A percentile compares a stretch with the other conserved stretches of the same genome.
Conservation (phyloP, 2,329 filamentous ascomycete species). For the Alternaria ventricosa region DNA sequence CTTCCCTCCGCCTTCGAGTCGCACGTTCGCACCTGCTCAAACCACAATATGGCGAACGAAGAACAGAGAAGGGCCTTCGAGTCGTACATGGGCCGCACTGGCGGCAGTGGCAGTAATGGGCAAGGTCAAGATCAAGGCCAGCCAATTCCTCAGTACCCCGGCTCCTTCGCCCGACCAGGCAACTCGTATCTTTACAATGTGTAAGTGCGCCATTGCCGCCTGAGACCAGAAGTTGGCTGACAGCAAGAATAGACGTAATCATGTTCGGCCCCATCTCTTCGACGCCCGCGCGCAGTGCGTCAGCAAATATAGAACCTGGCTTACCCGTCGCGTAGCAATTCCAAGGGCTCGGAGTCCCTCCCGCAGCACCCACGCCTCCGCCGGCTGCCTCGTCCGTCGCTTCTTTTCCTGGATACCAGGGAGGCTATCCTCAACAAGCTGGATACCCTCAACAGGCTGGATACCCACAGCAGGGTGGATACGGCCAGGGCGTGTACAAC, state of each 20-base stretch:
- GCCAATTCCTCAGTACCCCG: slow-evolving; percentile 27
- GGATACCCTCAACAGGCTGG: background rate
- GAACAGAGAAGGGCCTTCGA: slow-evolving; percentile 40
- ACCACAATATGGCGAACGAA: slow-evolving; percentile 33
- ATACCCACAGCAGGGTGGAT: slow-evolving; percentile 5
- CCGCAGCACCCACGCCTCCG: slow-evolving; percentile 37
- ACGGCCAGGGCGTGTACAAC: slow-evolving; percentile 13
- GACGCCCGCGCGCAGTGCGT: background rate
- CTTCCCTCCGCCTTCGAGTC: slow-evolving; percentile 15
- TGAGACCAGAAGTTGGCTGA: slow-evolving; percentile 11
- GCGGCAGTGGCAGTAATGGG: slow-evolving; percentile 1
- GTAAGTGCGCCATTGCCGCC: slow-evolving; percentile 20
- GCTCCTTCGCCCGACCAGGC: slow-evolving; percentile 19
- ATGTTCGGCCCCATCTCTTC: background rate
- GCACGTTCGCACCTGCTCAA: slow-evolving; percentile 21
- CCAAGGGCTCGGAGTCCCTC: slow-evolving; percentile 26
- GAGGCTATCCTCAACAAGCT: slow-evolving; percentile 5
- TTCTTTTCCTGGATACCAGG: slow-evolving; percentile 25
- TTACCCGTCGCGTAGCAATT: slow-evolving; percentile 28
- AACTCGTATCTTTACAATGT: slow-evolving; percentile 37
- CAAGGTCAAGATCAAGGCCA: slow-evolving; percentile 17
- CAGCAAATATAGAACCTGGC: background rate
- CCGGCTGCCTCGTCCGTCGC: slow-evolving; percentile 26
- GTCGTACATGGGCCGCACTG: slow-evolving; percentile 36
- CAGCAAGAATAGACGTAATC: slow-evolving; percentile 14